These are phyloP conservation scores for Pugionium cornutum DNA, from an alignment of 345 rosid species.

Conservation along the genomic window DNA sequence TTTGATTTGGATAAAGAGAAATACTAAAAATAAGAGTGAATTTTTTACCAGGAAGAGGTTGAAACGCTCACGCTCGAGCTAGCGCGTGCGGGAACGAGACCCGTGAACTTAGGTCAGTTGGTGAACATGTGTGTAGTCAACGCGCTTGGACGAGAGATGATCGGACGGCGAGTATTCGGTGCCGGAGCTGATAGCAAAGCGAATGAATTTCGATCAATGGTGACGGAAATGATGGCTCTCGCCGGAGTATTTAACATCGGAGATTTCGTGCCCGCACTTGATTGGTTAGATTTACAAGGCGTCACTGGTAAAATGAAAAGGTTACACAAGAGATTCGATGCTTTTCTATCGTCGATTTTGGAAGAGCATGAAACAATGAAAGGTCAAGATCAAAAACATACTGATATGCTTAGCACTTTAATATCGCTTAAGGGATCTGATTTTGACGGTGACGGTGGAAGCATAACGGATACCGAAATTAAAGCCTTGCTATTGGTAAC, in stretches of 20 bases:
- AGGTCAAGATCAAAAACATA: constrained; percentile 39
- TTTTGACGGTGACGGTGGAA: constrained; percentile 54
- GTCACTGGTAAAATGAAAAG: constrained; percentile 84
- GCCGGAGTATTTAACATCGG: constrained; percentile 88
- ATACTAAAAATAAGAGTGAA: too few relatives aligned
- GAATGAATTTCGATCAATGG: constrained; percentile 86
- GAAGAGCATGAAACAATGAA: constrained; percentile 55
- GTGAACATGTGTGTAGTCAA: constrained; percentile 70
- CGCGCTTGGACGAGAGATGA: constrained; percentile 77
- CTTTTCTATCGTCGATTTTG: constrained; percentile 56
- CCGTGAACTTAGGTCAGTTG: constrained; percentile 62
- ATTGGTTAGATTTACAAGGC: constrained; percentile 83
- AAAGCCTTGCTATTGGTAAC: constrained; percentile 81
- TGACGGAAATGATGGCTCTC: constrained; percentile 75
- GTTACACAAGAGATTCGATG: constrained; percentile 73
- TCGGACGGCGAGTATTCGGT: constrained; percentile 68
- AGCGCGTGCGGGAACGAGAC: constrained; percentile 34
- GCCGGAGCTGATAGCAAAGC: constrained; percentile 64
- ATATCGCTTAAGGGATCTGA: constrained; percentile 55
- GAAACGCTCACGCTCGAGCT: constrained; percentile 49
- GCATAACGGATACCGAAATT: constrained; percentile 74
- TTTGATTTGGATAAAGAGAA: too few relatives aligned
- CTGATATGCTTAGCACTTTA: constrained; percentile 60
- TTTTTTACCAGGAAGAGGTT: constrained; percentile 56
- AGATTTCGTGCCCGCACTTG: constrained; percentile 78